Evolutionary conservation across 768 basidiomycete species (phyloP), one percentile per base, ranked within the genome.

Genomic region (Cystofilobasidium macerans): DNA sequence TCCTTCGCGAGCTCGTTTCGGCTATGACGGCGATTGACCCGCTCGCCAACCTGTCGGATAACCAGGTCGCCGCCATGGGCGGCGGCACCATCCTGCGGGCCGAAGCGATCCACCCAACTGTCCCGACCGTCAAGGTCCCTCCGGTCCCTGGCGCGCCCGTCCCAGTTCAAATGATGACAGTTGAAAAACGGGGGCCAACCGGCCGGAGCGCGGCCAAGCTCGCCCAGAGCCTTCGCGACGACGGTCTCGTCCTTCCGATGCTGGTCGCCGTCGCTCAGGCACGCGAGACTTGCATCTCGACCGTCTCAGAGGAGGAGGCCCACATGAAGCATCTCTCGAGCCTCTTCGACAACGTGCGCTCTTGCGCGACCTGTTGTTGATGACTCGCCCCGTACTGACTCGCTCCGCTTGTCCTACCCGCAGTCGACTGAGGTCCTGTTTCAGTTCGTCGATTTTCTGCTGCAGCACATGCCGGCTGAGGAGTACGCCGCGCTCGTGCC

Each of bases 11-110:
- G 72, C 78, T 99, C 59, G 89, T 98, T 59, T 87, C 85, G 82
- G 89, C 90, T 74, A 94, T 97, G 90, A 87, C 91, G 7, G 91
- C 88, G 4, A 89, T 95, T 66, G 87, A 94, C 72, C 89, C 91
- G 4, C 78, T 95, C 59, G 88, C 89, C 0, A 91, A 86, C 74
- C 68, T 97, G 42, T 88, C 91, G 0, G 90, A 95, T 68, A 80
- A 85, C 0, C 93, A 98, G 75, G 84, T 98, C 60, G 75, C 81
- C 45, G 89, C 89, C 7, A 93, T 95, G 85, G 89, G 88, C 8
- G 90, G 93, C 54, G 95, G 95, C 5, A 85, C 88, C 4, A 81
- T 83, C 32, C 81, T 99, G 61, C 84, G 91, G 35, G 85, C 86
- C 48, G 94, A 98, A 78, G 87, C 89, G 2, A 74, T 77, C 68